Base-by-base conservation (phyloP, 768 basidiomycete species). In the Daedaleopsis sinensis region DNA sequence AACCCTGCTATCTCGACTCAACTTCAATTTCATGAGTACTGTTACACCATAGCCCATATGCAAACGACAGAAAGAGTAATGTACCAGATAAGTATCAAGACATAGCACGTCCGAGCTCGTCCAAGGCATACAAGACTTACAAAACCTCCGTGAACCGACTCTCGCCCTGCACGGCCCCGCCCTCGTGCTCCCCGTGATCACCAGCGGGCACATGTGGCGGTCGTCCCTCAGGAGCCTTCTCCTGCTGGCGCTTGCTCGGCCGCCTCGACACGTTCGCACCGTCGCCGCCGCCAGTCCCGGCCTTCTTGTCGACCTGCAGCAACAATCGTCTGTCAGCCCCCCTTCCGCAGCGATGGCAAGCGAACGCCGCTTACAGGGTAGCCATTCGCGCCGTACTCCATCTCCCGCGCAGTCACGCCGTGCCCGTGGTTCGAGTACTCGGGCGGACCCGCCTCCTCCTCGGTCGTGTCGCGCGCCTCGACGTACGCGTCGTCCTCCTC, bases 151-250 rank as follows among this genome's bases (percentile, higher is more conserved):
- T 63, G 53, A 72, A 73, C 32, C 65, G 62, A 57, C 72, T 74
- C 44, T 72, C 52, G 16, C 23, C 19, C 48, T 21, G 61, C 15
- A 13, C 59, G 38, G 39, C 42, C 18, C 52, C 54, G 2, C 50
- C 58, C 16, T 56, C 63, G 18, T 39, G 61, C 27, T 56, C 68
- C 1, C 50, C 68, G 1, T 57, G 63, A 16, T 70, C 70, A 11
- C 61, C 68, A 12, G 57, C 61, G 13, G 67, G 58, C 19, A 61
- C 65, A 32, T 75, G 80, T 12, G 79, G 80, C 11, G 63, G 46
- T 19, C 80, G 79, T 7, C 83, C 84, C 68, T 87, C 88, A 0
- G 89, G 87, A 11, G 89, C 87, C 74, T 91, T 90, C 71, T 90
- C 91, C 74, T 84, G 81, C 68, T 84, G 86, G 49, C 90, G 83